These are phyloP conservation scores for Alloteropsis angusta DNA, from an alignment of 202 grass and related monocot genomes.

Conservation along the genomic window DNA sequence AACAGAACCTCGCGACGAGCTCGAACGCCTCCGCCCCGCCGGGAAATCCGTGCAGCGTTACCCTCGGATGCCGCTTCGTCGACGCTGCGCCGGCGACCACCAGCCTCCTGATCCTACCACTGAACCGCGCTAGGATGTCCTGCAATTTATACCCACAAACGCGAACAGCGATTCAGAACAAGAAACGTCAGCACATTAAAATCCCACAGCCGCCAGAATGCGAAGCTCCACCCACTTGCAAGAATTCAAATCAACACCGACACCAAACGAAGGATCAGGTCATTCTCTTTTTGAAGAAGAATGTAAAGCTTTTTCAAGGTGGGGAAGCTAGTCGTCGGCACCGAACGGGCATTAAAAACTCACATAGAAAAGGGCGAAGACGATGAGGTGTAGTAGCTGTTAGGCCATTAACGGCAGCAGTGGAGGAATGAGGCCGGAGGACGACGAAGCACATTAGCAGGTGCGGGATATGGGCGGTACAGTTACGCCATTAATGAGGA, in stretches of 20 bases:
- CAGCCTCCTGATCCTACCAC: conserved; percentile 37
- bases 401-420: conserved; percentile 20
- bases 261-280: background rate
- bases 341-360: conserved; percentile 25
- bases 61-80: conserved; percentile 26
- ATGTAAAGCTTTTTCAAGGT: conserved; percentile 13
- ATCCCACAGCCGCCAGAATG: background rate
- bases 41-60: conserved; percentile 57
- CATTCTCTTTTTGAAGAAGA: conserved; percentile 5
- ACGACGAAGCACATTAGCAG: conserved; percentile 12
- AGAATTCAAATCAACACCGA: conserved; percentile 14
- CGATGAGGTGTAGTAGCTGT: conserved; percentile 41
- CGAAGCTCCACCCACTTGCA: conserved; percentile 19
- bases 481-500: conserved; percentile 26
- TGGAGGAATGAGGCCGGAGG: conserved; percentile 9
- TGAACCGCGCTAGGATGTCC: conserved; percentile 68
- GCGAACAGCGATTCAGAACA: conserved; percentile 18
- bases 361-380: conserved; percentile 20
- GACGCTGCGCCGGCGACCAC: conserved; percentile 9
- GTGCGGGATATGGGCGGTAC: conserved; percentile 16
- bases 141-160: conserved; percentile 31
- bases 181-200: background rate
- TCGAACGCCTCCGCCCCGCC: conserved; percentile 78
- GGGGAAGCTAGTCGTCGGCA: conserved; percentile 5
- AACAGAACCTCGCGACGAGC: conserved; percentile 64